These are phyloP conservation scores for Beauveria caledonica DNA, from an alignment of 2,329 filamentous ascomycete genomes.

Conservation along the genomic window DNA sequence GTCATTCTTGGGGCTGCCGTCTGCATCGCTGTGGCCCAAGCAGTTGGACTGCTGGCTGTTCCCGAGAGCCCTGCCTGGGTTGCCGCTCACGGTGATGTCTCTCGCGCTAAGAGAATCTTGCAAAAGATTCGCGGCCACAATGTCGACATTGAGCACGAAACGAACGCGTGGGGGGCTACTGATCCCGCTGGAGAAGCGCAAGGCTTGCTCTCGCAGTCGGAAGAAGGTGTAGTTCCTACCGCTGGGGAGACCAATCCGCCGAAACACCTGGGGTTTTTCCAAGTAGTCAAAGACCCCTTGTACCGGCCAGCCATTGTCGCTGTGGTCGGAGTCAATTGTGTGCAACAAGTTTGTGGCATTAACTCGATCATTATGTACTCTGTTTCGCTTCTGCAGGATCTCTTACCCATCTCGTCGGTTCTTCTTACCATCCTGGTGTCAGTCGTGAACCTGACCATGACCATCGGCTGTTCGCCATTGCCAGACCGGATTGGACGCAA, in stretches of 20 bases:
- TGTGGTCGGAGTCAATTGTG: slow-evolving; percentile 83
- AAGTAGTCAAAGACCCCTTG: slow-evolving; percentile 58
- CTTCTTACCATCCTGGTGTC: slow-evolving; percentile 84
- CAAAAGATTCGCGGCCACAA: slow-evolving; percentile 66
- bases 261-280: slow-evolving; percentile 48
- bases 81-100: slow-evolving; percentile 55
- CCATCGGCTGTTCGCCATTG: slow-evolving; percentile 71
- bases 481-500: slow-evolving; percentile 86
- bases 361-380: slow-evolving; percentile 99
- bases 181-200: slow-evolving; percentile 53
- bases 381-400: slow-evolving; percentile 73
- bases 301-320: slow-evolving; percentile 71
- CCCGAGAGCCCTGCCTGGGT: slow-evolving; percentile 87
- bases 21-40: slow-evolving; percentile 58
- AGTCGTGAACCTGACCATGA: slow-evolving; percentile 76
- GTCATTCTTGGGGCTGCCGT: slow-evolving; percentile 71
- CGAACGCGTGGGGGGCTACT: slow-evolving; percentile 46
- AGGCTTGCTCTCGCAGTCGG: slow-evolving; percentile 47
- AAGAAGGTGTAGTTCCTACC: slow-evolving; percentile 13
- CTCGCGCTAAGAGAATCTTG: slow-evolving; percentile 57
- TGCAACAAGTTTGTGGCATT: slow-evolving; percentile 87
- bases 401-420: slow-evolving; percentile 74
- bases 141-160: slow-evolving; percentile 65
- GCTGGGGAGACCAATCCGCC: slow-evolving; percentile 13
- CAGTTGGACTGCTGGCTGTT: slow-evolving; percentile 62